phyloP scores from a whole-genome alignment of 345 rosid genomes.

The Hypericum androsaemum region DNA sequence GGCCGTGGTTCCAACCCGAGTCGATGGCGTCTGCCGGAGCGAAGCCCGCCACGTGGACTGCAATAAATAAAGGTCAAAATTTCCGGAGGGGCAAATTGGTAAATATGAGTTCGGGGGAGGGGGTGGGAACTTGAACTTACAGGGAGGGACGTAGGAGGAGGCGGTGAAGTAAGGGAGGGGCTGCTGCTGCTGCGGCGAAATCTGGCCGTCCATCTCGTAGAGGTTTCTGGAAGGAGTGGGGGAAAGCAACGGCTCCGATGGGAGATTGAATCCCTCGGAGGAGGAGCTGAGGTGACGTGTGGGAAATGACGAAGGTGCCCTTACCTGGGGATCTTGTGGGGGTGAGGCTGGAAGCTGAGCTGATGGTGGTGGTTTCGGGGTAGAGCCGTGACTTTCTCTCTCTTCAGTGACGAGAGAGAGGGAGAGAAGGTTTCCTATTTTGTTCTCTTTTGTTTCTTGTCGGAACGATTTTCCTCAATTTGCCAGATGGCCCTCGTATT shows the following conservation, averaged over 20 bases:
- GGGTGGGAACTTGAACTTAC: conserved; percentile 31
- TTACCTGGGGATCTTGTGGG: conserved; percentile 44
- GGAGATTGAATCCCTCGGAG: background rate
- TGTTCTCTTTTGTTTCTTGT: background rate
- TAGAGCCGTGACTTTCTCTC: conserved; percentile 33
- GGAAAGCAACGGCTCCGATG: background rate
- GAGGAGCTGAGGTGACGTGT: conserved; percentile 17
- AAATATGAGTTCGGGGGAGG: background rate
- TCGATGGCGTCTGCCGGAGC: conserved; percentile 64
- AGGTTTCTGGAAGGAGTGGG: conserved; percentile 30
- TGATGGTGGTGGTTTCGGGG: conserved; percentile 49
- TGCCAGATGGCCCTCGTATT: conserved; percentile 6
- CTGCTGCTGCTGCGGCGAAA: conserved; percentile 22
- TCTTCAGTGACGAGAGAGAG: conserved; percentile 1
- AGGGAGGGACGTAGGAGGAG: conserved; percentile 73
- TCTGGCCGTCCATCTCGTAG: conserved; percentile 38
- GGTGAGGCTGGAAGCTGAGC: conserved; percentile 31
- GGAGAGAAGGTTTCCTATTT: background rate
- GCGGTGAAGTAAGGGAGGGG: conserved; percentile 29
- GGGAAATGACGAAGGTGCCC: background rate
- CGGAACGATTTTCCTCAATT: conserved; percentile 16
- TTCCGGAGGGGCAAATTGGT: background rate
- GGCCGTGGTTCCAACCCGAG: conserved; percentile 47
- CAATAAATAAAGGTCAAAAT: conserved; percentile 6
- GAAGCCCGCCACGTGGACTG: conserved; percentile 75